Conservation (phyloP, 2,329 filamentous ascomycete species). For the Arthroderma sp. region DNA sequence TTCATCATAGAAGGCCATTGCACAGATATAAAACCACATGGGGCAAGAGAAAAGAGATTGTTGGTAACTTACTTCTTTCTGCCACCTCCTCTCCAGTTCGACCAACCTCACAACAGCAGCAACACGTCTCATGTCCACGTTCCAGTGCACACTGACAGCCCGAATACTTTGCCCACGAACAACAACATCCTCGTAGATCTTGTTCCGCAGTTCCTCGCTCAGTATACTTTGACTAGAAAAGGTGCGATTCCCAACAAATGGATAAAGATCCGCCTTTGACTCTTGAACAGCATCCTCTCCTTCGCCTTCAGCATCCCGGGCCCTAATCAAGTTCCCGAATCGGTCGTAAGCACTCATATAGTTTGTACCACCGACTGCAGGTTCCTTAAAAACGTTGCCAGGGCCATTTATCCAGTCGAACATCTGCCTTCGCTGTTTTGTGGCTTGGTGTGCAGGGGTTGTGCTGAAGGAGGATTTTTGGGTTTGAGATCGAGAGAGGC, state of each 20-base stretch:
- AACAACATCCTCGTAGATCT: slow-evolving; percentile 59
- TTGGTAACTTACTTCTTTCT: slow-evolving; percentile 52
- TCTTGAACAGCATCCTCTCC: slow-evolving; percentile 2
- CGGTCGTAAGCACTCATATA: slow-evolving; percentile 43
- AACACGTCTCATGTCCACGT: slow-evolving; percentile 70
- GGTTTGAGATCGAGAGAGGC: slow-evolving; percentile 12
- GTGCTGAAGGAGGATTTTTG: slow-evolving; percentile 5
- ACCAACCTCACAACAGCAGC: slow-evolving; percentile 76
- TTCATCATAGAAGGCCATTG: slow-evolving; percentile 46
- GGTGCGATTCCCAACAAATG: slow-evolving; percentile 60
- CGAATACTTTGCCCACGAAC: slow-evolving; percentile 55
- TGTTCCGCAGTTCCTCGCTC: slow-evolving; percentile 56
- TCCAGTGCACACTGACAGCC: slow-evolving; percentile 61
- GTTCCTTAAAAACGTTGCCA: slow-evolving; percentile 36
- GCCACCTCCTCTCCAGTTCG: slow-evolving; percentile 70
- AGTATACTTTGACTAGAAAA: slow-evolving; percentile 64
- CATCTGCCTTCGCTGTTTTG: slow-evolving; percentile 24
- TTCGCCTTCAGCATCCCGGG: slow-evolving; percentile 13
- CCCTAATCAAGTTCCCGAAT: slow-evolving; percentile 35
- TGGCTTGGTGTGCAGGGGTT: slow-evolving; percentile 17
- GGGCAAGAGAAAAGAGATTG: neutral
- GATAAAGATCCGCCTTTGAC: slow-evolving; percentile 25
- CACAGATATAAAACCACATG: slow-evolving; percentile 3
- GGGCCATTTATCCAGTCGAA: slow-evolving; percentile 42
- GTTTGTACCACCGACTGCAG: slow-evolving; percentile 39